Base-by-base conservation (phyloP, 768 basidiomycete genomes). In the Antrodiella citrinella region DNA sequence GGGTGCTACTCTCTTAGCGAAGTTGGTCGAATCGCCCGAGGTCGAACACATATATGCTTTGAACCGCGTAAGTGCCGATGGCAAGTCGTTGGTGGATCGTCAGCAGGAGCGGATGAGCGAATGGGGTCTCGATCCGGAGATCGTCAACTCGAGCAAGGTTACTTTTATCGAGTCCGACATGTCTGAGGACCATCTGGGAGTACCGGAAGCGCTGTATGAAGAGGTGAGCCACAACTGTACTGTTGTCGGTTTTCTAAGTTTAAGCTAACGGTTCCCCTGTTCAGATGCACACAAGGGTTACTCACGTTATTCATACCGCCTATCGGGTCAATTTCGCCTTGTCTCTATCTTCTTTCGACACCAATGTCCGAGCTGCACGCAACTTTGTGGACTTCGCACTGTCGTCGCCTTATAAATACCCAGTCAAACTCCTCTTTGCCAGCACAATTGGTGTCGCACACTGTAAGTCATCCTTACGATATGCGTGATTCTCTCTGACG, bases 371-470 rank as follows among this genome's bases (percentile, higher is more conserved):
- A 1, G 56, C 57, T 12, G 52, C 56, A 3, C 59, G 63, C 3
- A 51, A 49, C 12, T 49, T 64, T 15, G 24, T 61, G 41, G 65
- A 72, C 53, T 56, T 72, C 15, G 60, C 69, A 0, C 54, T 71
- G 13, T 26, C 52, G 4, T 65, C 67, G 1, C 53, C 61, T 1
- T 54, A 46, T 15, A 2, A 53, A 0, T 26, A 21, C 1, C 62
- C 65, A 1, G 65, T 68, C 10, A 59, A 59, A 5, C 45, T 72
- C 21, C 9, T 71, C 0, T 71, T 67, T 54, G 52, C 60, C 18
- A 70, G 70, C 48, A 65, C 65, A 12, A 58, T 65, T 11, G 59
- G 62, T 15, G 57, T 65, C 4, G 58, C 66, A 25, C 53, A 55
- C 26, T 61, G 69, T 69, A 45, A n/a, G 66, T 40, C 7, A 45